Base-by-base conservation (phyloP, 805 yeast genomes). In the Monosporozyma unispora region DNA sequence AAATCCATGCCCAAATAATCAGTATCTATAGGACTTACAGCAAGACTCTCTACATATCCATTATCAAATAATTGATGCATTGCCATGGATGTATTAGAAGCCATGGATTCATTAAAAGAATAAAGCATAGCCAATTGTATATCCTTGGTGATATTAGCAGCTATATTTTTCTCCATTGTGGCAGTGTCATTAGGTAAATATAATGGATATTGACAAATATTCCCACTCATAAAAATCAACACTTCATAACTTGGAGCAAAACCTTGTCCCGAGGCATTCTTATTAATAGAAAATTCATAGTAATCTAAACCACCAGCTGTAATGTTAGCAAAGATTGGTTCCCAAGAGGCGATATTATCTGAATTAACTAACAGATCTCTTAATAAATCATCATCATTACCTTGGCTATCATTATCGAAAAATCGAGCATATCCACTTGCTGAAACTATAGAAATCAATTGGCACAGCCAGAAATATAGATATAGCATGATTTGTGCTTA, bases 151-250 rank as follows among this genome's bases (percentile, higher is more conserved):
- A 37, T 27, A 21, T 44, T 44, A 6, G 28, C 21, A 14, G 27
- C 28, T 5, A 39, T 2, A 39, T 39, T 39, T 5, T 12, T 39
- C 5, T 39, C 22, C 27, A 21, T 39, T 14, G 1, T 21, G 14
- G 46, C 21, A 9, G 25, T 3, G 8, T 44, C 25, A 29, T 43
- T 35, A 18, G 42, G 42, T 39, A 21, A 21, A 22, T 39, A 39
- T 16, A 41, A 31, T 1, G 71, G 69, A 33, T 57, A 58, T 4
- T 50, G 40, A 47, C 70, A 66, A 12, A 69, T 49, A 51, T 66
- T 70, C 23, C 71, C 66, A 45, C 73, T 67, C 4, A 67, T 47
- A 49, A 60, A 69, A 21, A 69, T 58, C 11, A 61, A 48, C 18
- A 59, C 52, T 35, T 61, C 62, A 33, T 57, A 58, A 44, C 57